phyloP scores from a whole-genome alignment of 2,329 filamentous ascomycete species.

The Trichoderma lentiforme region DNA sequence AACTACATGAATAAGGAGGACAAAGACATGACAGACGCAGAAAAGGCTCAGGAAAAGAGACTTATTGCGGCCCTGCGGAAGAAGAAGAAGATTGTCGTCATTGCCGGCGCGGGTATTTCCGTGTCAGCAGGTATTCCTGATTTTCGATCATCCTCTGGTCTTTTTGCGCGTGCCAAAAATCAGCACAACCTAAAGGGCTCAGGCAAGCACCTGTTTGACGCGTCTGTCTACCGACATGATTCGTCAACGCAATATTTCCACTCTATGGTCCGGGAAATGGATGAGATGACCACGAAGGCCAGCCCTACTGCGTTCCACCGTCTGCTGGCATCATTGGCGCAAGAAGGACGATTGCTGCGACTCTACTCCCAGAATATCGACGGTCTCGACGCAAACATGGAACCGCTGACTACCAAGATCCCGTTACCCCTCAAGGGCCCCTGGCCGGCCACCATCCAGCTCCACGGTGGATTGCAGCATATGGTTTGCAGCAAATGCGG shows the following conservation, averaged over 20 bases:
- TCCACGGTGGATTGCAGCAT: constrained; percentile 89
- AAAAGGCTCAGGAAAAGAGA: constrained; percentile 59
- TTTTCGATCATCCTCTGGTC: constrained; percentile 85
- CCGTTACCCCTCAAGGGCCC: constrained; percentile 80
- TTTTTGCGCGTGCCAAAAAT: constrained; percentile 80
- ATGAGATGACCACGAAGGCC: constrained; percentile 71
- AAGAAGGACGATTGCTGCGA: constrained; percentile 81
- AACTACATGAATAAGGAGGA: constrained; percentile 58
- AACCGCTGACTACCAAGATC: constrained; percentile 74
- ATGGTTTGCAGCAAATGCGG: constrained; percentile 97
- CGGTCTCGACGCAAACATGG: constrained; percentile 81
- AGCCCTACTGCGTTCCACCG: constrained; percentile 89
- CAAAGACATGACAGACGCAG: constrained; percentile 44
- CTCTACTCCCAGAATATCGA: constrained; percentile 98
- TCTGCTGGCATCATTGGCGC: constrained; percentile 82
- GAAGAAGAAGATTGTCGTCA: constrained; percentile 94
- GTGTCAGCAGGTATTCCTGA: constrained; percentile 96
- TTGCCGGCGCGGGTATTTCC: constrained; percentile 94
- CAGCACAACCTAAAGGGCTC: constrained; percentile 87
- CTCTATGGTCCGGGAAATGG: constrained; percentile 89
- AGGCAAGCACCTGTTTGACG: constrained; percentile 94
- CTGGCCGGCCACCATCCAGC: constrained; percentile 89
- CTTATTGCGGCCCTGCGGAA: constrained; percentile 74
- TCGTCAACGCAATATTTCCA: constrained; percentile 87
- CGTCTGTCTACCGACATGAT: constrained; percentile 93